Percentiles rank a stretch among this genome's conserved stretches.
Conservation (phyloP, 257 asterid genomes). For the Avicennia marina region DNA sequence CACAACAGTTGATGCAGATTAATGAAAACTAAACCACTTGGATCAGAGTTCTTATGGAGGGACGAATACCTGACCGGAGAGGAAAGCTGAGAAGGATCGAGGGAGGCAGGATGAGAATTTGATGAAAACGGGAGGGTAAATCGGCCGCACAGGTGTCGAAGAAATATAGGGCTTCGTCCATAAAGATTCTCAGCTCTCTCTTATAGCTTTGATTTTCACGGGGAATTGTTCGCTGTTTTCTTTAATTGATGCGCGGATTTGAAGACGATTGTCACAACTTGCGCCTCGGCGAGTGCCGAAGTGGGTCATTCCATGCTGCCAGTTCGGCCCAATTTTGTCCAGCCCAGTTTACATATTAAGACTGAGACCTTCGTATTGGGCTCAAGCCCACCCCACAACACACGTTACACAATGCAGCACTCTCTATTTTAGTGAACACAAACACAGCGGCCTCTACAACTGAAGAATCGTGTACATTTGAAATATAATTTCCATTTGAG, state of each 20-base stretch:
- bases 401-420: too few relatives aligned
- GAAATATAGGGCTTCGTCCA: slow-evolving; percentile 51
- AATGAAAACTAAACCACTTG: neutral
- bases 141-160: slow-evolving; percentile 21
- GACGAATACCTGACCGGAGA: slow-evolving; percentile 32
- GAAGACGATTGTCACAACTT: neutral
- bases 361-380: too few relatives aligned
- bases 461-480: too few relatives aligned
- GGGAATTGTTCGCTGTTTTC: neutral
- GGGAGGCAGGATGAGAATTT: slow-evolving; percentile 4
- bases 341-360: too few relatives aligned
- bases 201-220: slow-evolving; percentile 8
- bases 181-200: slow-evolving; percentile 39
- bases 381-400: too few relatives aligned
- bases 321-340: too few relatives aligned
- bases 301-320: neutral
- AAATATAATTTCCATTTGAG: too few relatives aligned
- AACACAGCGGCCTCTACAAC: too few relatives aligned
- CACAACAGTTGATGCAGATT: neutral
- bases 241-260: neutral
- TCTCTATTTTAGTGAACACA: too few relatives aligned
- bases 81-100: slow-evolving; percentile 14
- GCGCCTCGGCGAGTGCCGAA: neutral
- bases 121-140: slow-evolving; percentile 17
- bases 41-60: neutral